Evolutionary conservation across 805 yeast species (phyloP).

Genomic region (Kuraishia borneana): DNA sequence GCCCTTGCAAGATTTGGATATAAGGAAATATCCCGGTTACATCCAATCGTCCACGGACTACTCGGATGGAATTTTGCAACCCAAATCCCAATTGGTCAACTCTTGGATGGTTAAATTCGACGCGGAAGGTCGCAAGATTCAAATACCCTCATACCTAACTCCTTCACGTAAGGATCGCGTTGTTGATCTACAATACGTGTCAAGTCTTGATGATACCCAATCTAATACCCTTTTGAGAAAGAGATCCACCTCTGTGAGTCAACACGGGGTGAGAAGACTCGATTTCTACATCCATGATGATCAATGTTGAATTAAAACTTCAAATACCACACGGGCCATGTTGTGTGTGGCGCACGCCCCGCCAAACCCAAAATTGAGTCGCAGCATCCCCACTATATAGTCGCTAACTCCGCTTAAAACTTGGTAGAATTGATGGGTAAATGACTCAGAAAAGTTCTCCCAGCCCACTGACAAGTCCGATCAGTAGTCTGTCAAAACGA

Average conservation of each 20-base stretch:
- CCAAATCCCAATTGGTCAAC: neutral
- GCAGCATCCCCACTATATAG: no score
- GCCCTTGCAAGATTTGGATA: conserved; percentile 5
- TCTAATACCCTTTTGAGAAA: neutral
- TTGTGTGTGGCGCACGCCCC: no score
- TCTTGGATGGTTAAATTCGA: conserved; percentile 3
- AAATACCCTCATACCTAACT: conserved; percentile 3
- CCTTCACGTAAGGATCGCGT: conserved; percentile 3
- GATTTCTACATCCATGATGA: neutral
- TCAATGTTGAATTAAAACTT: no score
- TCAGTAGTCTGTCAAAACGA: no score
- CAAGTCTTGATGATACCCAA: neutral
- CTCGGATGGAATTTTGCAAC: neutral
- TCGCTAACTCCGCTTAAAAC: no score
- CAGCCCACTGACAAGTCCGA: no score
- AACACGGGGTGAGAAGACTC: neutral
- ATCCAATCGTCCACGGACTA: conserved; percentile 1
- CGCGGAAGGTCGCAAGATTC: neutral
- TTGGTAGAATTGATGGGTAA: no score
- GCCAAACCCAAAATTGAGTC: no score
- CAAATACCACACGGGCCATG: no score
- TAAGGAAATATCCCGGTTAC: conserved; percentile 5
- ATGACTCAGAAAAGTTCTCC: no score
- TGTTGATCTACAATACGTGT: neutral
- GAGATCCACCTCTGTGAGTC: neutral